Conservation (phyloP, 2,329 filamentous ascomycete genomes). For the Fusarium sp. region DNA sequence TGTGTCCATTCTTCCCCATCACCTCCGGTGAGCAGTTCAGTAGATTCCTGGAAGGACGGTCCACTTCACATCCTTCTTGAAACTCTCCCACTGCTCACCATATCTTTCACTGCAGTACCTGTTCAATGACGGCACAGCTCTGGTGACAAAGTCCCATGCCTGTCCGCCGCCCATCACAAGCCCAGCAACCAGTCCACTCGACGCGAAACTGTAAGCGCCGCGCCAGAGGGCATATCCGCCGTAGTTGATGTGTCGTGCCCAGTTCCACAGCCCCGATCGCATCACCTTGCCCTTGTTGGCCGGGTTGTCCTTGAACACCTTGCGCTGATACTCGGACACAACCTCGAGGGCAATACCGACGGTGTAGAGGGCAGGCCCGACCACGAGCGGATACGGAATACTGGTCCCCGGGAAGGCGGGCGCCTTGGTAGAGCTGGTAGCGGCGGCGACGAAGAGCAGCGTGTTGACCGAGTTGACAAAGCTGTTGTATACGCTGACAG, state of each 20-base stretch:
- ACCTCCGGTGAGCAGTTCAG: constrained; percentile 22
- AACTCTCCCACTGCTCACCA: constrained; percentile 53
- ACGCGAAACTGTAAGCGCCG: constrained; percentile 49
- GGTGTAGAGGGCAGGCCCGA: constrained; percentile 62
- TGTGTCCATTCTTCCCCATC: not conserved
- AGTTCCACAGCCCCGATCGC: constrained; percentile 52
- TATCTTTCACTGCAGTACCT: constrained; percentile 54
- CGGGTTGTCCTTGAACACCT: constrained; percentile 52
- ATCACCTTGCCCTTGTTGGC: constrained; percentile 55
- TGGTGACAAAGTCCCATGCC: constrained; percentile 46
- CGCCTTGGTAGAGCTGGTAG: constrained; percentile 55
- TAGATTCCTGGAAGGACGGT: constrained; percentile 53
- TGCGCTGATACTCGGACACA: constrained; percentile 67
- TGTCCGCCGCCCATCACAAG: constrained; percentile 45
- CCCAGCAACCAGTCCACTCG: constrained; percentile 51
- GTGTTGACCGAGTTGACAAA: constrained; percentile 66
- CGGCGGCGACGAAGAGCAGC: constrained; percentile 63
- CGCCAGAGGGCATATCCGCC: constrained; percentile 53
- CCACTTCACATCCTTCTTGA: constrained; percentile 53
- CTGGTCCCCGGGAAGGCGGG: constrained; percentile 31
- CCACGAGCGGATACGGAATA: constrained; percentile 50
- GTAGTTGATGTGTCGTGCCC: constrained; percentile 56
- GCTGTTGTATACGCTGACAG: constrained; percentile 64
- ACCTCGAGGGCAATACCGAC: constrained; percentile 66
- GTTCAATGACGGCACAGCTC: constrained; percentile 50